Percentiles rank a stretch among this genome's conserved stretches.
Conservation (phyloP, 768 basidiomycete genomes). For the Phylloporus rhodoxanthus region DNA sequence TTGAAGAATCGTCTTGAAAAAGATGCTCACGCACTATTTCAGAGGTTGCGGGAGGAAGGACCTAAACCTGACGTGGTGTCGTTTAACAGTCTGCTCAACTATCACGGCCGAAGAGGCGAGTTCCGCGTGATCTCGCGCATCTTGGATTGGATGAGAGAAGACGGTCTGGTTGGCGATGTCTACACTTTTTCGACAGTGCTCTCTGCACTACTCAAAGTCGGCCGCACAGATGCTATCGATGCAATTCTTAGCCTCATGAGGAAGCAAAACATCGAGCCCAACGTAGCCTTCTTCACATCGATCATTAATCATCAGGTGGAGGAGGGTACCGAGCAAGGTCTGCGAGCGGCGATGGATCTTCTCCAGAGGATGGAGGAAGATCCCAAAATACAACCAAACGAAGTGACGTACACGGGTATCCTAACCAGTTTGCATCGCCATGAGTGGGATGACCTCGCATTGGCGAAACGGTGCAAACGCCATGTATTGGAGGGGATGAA, state of each 20-base stretch:
- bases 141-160: constrained; percentile 51
- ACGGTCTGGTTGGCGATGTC: constrained; percentile 62
- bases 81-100: constrained; percentile 74
- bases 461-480: constrained; percentile 42
- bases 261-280: constrained; percentile 66
- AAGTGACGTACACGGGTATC: constrained; percentile 79
- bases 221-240: constrained; percentile 58
- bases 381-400: constrained; percentile 51
- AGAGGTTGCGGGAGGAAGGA: constrained; percentile 42
- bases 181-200: constrained; percentile 86
- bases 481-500: constrained; percentile 58
- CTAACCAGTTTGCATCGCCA: constrained; percentile 67
- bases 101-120: constrained; percentile 58
- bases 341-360: constrained; percentile 63
- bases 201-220: constrained; percentile 64
- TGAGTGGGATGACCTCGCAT: constrained; percentile 40
- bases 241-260: constrained; percentile 69
- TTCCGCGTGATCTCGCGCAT: constrained; percentile 53
- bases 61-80: constrained; percentile 67
- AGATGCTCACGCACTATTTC: constrained; percentile 40
- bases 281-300: constrained; percentile 68
- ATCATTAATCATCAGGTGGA: constrained; percentile 74
- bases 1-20: constrained; percentile 39
- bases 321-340: constrained; percentile 44
- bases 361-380: constrained; percentile 69